Conservation (phyloP, 345 rosid genomes). For the Acer negundo region DNA sequence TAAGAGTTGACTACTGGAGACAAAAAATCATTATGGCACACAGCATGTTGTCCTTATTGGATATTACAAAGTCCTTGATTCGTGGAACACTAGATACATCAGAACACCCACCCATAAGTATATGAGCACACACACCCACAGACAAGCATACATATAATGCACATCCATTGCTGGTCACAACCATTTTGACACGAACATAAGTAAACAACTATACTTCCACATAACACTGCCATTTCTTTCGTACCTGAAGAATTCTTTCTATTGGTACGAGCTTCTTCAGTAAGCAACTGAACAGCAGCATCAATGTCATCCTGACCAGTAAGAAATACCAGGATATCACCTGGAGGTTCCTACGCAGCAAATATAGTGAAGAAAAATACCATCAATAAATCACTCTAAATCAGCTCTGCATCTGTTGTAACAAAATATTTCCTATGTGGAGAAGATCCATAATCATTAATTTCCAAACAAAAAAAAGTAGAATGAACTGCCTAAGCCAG, state of each 20-base stretch:
- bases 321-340: slow-evolving; percentile 89
- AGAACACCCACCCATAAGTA: not conserved
- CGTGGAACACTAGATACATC: not conserved
- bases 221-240: slow-evolving; percentile 1
- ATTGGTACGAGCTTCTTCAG: slow-evolving; percentile 67
- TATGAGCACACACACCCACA: not conserved
- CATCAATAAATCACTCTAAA: not conserved
- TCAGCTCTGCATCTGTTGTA: not conserved
- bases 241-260: slow-evolving; percentile 73
- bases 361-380: slow-evolving; percentile 7
- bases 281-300: slow-evolving; percentile 61
- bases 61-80: not conserved
- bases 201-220: slow-evolving; percentile 1
- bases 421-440: not conserved
- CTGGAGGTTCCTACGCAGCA: slow-evolving; percentile 70
- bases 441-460: not conserved
- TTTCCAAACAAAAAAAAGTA: too few relatives aligned
- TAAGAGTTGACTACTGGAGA: not conserved
- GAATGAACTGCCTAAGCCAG: not conserved
- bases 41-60: not conserved
- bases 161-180: slow-evolving; percentile 1
- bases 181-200: slow-evolving; percentile 4
- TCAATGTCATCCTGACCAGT: slow-evolving; percentile 99
- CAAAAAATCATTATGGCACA: not conserved
- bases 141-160: not conserved